phyloP scores from a whole-genome alignment of 2,329 filamentous ascomycete species.

The Neofusicoccum laricinum region DNA sequence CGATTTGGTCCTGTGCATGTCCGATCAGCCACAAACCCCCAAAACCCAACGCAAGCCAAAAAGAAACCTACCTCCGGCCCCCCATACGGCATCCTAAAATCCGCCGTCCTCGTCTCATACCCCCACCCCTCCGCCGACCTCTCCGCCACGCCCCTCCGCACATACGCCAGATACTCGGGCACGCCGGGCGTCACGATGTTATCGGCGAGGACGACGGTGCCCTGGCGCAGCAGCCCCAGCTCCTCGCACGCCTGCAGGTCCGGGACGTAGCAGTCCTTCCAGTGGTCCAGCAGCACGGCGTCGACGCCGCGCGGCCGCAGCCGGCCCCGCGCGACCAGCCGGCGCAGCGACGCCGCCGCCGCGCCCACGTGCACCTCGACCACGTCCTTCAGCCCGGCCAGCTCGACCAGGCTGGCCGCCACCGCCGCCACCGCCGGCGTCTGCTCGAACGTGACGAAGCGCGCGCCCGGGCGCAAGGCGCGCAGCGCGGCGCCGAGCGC shows the following conservation, averaged over 20 bases:
- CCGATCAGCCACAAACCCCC: not conserved
- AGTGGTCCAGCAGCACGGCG: conserved; percentile 38
- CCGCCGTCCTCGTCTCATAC: not conserved
- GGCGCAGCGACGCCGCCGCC: conserved; percentile 28
- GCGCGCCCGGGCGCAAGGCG: not conserved
- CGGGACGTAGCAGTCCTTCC: conserved; percentile 35
- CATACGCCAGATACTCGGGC: conserved; percentile 44
- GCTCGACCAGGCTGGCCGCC: conserved; percentile 30
- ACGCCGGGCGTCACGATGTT: conserved; percentile 45
- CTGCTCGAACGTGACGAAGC: conserved; percentile 26
- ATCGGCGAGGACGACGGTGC: conserved; percentile 41
- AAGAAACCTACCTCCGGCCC: not conserved
- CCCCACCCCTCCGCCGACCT: not conserved
- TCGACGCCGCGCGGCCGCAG: conserved; percentile 29
- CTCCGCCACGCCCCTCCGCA: conserved; percentile 27
- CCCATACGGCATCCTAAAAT: not conserved
- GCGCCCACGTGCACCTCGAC: conserved; percentile 35
- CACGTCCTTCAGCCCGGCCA: conserved; percentile 33
- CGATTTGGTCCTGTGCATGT: not conserved
- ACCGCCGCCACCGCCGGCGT: conserved; percentile 30
- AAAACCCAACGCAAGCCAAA: no score
- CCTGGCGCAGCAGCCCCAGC: conserved; percentile 30
- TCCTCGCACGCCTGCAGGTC: conserved; percentile 37
- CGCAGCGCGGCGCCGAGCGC: not conserved
- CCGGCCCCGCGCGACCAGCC: conserved; percentile 26